Conservation (phyloP, 805 yeast genomes). For the Kodamaea leandrae region DNA sequence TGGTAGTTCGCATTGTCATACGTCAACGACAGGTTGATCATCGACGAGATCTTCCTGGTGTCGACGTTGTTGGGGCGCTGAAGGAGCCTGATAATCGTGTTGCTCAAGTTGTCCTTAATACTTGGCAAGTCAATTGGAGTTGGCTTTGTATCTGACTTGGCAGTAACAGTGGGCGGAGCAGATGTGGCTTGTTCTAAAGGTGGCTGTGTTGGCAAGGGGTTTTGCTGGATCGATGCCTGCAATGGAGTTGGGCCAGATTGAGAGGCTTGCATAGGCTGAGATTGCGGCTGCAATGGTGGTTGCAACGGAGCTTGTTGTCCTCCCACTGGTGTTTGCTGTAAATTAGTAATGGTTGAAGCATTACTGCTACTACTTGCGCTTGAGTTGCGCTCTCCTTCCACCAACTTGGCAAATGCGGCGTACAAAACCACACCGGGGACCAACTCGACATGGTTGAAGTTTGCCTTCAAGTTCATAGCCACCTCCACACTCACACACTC, state of each 20-base stretch:
- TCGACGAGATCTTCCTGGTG: constrained; percentile 40
- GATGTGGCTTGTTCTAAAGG: neutral
- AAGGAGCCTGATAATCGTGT: constrained; percentile 17
- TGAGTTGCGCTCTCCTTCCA: constrained; percentile 22
- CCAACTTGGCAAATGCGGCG: constrained; percentile 81
- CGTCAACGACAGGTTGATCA: constrained; percentile 37
- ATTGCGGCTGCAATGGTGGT: neutral
- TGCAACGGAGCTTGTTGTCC: neutral
- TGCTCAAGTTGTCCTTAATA: constrained; percentile 22
- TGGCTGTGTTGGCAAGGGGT: too few relatives aligned
- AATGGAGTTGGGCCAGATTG: neutral
- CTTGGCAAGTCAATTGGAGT: constrained; percentile 23
- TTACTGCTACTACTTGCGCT: neutral
- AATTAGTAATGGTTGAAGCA: neutral
- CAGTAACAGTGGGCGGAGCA: neutral
- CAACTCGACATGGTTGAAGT: constrained; percentile 77
- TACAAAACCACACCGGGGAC: constrained; percentile 73
- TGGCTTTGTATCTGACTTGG: constrained; percentile 11
- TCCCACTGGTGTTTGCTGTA: neutral
- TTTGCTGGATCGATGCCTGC: too few relatives aligned
- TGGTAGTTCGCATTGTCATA: constrained; percentile 48
- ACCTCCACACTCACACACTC: constrained; percentile 70
- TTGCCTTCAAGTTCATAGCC: constrained; percentile 77
- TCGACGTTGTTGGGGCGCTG: constrained; percentile 23
- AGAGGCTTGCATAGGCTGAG: neutral